Conservation (phyloP, 2,329 filamentous ascomycete genomes). For the Cercospora sp. region DNA sequence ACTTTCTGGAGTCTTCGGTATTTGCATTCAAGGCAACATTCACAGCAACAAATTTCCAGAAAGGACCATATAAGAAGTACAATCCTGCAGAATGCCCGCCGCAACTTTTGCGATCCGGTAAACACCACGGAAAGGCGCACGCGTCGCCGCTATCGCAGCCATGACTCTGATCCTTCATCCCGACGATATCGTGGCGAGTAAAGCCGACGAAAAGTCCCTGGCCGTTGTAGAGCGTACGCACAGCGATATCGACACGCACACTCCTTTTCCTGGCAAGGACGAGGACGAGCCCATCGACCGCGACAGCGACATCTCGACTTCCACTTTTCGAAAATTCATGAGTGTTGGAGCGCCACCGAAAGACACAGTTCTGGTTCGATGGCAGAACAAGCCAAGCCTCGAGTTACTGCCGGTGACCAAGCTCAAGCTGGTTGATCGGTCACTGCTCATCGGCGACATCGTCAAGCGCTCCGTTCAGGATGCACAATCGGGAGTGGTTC, state of each 20-base stretch:
- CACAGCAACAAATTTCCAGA: neutral
- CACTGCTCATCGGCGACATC: constrained; percentile 55
- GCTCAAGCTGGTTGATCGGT: constrained; percentile 55
- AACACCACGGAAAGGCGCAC: neutral
- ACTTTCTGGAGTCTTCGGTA: neutral
- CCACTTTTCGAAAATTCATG: constrained; percentile 44
- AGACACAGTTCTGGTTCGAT: constrained; percentile 53
- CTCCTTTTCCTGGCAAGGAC: constrained; percentile 43
- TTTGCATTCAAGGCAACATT: neutral
- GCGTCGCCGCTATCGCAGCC: neutral
- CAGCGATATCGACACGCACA: constrained; percentile 48
- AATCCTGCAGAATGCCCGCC: neutral
- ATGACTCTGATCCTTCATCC: constrained; percentile 29
- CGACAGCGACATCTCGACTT: constrained; percentile 38
- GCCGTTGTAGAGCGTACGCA: constrained; percentile 49
- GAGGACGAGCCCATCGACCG: constrained; percentile 37
- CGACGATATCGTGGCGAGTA: constrained; percentile 35
- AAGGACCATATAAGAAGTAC: neutral
- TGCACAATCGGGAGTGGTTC: constrained; percentile 56
- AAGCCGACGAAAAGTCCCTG: constrained; percentile 30
- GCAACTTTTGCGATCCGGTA: neutral
- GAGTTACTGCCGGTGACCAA: constrained; percentile 46
- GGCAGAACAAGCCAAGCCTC: constrained; percentile 47
- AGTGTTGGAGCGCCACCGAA: constrained; percentile 51
- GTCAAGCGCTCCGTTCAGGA: constrained; percentile 53